Percentiles rank a stretch among this genome's conserved stretches.
These are phyloP conservation scores for Pestalotiopsis sp. DNA, from an alignment of 2,329 filamentous ascomycete species.

Conservation along the genomic window DNA sequence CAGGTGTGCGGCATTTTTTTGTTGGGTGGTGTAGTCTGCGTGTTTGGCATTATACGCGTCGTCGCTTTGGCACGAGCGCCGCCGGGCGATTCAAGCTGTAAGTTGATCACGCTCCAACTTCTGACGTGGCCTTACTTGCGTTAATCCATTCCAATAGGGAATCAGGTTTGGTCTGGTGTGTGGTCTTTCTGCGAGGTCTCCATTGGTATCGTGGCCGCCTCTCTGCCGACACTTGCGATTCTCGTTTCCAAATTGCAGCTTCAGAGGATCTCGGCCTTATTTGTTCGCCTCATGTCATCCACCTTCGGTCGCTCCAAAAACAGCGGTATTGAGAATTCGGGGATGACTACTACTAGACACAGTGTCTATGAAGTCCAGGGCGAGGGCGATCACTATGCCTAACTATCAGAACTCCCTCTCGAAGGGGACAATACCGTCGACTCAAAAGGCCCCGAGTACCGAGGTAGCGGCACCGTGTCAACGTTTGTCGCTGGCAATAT, in stretches of 20 bases:
- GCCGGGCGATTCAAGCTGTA: background rate
- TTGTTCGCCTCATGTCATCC: background rate
- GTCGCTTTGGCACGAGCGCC: background rate
- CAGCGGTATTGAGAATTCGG: background rate
- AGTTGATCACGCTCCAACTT: background rate
- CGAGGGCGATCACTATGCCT: background rate
- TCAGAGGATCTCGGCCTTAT: background rate
- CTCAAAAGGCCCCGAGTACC: background rate
- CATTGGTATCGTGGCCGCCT: background rate
- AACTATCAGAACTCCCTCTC: background rate
- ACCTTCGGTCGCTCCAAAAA: background rate
- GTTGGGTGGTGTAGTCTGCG: background rate
- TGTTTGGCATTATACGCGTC: background rate
- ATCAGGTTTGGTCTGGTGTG: background rate
- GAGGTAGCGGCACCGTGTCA: background rate
- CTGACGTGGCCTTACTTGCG: background rate
- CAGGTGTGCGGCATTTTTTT: background rate
- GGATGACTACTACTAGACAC: background rate
- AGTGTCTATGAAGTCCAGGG: background rate
- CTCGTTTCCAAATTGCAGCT: background rate
- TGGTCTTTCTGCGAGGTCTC: background rate
- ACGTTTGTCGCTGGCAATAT: background rate
- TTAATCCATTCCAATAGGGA: background rate
- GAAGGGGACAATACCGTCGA: background rate
- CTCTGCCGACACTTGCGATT: background rate